Evolutionary conservation across 345 rosid genomes (phyloP).

Genomic region (Eucalyptus regnans): DNA sequence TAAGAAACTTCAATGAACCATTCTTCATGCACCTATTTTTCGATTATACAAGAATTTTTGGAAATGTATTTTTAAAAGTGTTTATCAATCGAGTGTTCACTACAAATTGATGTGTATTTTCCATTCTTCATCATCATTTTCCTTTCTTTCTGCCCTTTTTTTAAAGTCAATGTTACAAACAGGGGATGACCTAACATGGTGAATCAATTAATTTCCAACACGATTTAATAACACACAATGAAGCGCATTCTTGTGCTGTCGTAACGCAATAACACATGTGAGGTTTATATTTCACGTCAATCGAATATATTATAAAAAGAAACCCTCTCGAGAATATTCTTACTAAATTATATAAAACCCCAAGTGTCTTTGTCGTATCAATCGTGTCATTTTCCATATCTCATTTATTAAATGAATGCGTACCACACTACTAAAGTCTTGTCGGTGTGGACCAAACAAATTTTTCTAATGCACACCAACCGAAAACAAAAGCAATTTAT

Average conservation of each 20-base stretch:
- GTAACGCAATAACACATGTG: rapidly evolving
- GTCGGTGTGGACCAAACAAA: neutral
- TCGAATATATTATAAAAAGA: neutral
- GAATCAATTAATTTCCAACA: neutral
- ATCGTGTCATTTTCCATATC: neutral
- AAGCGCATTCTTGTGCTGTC: neutral
- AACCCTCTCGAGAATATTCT: neutral
- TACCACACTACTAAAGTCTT: neutral
- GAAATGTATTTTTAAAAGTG: neutral
- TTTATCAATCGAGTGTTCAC: rapidly evolving
- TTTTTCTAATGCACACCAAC: neutral
- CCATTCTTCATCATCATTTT: neutral
- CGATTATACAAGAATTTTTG: rapidly evolving
- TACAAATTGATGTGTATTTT: neutral
- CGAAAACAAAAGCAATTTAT: neutral
- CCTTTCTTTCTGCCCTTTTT: neutral
- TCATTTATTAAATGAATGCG: neutral
- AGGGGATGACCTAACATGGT: rapidly evolving
- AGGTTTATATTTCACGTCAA: rapidly evolving
- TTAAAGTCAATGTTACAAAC: neutral
- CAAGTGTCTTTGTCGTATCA: neutral
- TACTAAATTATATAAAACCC: rapidly evolving
- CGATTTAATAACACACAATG: neutral
- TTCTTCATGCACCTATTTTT: neutral
- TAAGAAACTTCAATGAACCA: neutral